These are phyloP conservation scores for Dittrichia graveolens DNA, from an alignment of 129 eudicot species.

Conservation along the genomic window DNA sequence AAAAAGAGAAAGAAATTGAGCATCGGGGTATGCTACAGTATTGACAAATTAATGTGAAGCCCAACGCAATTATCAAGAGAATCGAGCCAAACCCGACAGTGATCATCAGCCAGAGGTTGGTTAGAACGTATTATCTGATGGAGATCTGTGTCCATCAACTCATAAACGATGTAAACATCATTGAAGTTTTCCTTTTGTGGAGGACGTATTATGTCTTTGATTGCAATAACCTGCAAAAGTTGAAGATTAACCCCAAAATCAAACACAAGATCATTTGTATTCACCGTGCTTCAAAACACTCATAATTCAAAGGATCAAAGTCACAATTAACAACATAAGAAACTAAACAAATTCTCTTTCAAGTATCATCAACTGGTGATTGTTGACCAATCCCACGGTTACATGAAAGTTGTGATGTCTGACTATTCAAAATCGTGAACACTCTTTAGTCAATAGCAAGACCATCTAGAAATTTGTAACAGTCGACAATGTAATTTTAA, in stretches of 20 bases:
- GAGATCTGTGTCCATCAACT: constrained; percentile 94
- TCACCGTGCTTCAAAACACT: constrained; percentile 4
- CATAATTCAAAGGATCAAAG: background rate
- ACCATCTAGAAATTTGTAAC: constrained; percentile 11
- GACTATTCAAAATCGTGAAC: constrained; percentile 23
- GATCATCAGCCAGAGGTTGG: constrained; percentile 81
- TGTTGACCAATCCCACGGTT: constrained; percentile 8
- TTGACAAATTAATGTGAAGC: too few species aligned
- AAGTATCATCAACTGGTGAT: constrained; percentile 12
- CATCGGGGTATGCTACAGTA: too few species aligned
- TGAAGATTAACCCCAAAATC: constrained; percentile 14
- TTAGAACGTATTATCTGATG: constrained; percentile 88
- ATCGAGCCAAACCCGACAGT: constrained; percentile 76
- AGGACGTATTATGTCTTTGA: constrained; percentile 83
- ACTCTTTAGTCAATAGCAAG: constrained; percentile 10
- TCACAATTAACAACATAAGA: background rate
- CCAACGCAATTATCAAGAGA: constrained; percentile 2
- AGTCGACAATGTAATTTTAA: background rate
- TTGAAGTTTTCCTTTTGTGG: constrained; percentile 80
- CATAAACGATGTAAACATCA: constrained; percentile 87
- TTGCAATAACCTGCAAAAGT: constrained; percentile 66
- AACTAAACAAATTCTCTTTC: background rate
- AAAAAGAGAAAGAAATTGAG: background rate
- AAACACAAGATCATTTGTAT: constrained; percentile 1
- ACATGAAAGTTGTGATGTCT: background rate